phyloP scores from a whole-genome alignment of 1,284 basidiomycete species.

The Inonotus hispidus region DNA sequence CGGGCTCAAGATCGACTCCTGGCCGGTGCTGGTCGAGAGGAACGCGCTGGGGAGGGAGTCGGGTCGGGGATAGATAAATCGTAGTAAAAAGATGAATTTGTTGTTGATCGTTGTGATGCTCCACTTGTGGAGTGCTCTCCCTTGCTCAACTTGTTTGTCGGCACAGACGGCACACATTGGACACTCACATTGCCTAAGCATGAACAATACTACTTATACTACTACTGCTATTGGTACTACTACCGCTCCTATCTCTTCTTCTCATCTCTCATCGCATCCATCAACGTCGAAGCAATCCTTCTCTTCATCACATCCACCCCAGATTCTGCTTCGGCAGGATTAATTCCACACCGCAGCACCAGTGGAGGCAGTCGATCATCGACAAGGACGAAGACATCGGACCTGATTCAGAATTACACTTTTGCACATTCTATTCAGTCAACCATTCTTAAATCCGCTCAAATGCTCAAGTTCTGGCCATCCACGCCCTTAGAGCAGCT shows the following conservation, averaged over 20 bases:
- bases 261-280: constrained; percentile 9
- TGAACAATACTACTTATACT: neutral
- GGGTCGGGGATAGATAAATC: constrained; percentile 17
- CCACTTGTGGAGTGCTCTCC: neutral
- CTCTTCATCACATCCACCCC: constrained; percentile 8
- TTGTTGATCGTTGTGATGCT: neutral
- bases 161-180: neutral
- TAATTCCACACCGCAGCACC: constrained; percentile 10
- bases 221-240: neutral
- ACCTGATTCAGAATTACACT: constrained; percentile 17
- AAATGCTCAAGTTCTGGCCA: constrained; percentile 68
- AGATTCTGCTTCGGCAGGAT: constrained; percentile 4
- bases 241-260: constrained; percentile 23
- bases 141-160: neutral
- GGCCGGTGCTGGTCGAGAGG: no score
- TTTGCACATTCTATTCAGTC: constrained; percentile 19
- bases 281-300: constrained; percentile 12
- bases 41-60: constrained; percentile 12
- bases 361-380: constrained; percentile 13
- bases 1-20: constrained; percentile 37
- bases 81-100: constrained; percentile 21
- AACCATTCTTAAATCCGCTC: constrained; percentile 20
- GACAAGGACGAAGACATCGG: neutral
- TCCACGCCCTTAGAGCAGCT: constrained; percentile 57
- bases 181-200: neutral